Base-by-base conservation (phyloP, 164 flowering plant genomes). In the Houttuynia cordata region DNA sequence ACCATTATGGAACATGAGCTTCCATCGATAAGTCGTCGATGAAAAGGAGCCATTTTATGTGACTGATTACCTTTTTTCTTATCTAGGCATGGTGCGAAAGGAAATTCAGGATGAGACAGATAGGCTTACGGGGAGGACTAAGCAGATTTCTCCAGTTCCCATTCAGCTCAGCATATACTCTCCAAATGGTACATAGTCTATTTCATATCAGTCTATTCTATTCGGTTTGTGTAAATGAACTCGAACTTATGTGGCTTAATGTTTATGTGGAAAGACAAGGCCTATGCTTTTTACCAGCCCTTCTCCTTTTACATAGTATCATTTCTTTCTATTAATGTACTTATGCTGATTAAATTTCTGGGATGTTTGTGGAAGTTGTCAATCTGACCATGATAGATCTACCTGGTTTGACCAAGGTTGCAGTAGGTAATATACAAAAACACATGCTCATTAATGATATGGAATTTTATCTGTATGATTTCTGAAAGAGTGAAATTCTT, bases 331-430 rank as follows among this genome's bases (percentile, higher is more conserved):
- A 45, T n/a, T 45, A 14, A 45, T 45, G 17, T 17, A 45, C 17
- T 45, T 12, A 2, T 17, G 17, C 49, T 45, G 2, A 12, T 12
- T 45, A 30, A 30, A 30, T 45, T 45, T 17, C 49, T 45, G 49
- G 22, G 25, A 49, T 52, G 58, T n/a, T 12, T 51, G 65, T 67
- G 37, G 66, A 91, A 92, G 98, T 92, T 77, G 96, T 92, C 62
- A 92, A 92, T 71, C 72, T 92, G 81, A 92, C 98, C 13, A 67
- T 89, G 73, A 69, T 92, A 59, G 98, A 89, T 83, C 97, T 92
- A 75, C 98, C 98, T 70, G 98, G 98, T 51, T 93, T 92, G 53
- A 92, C 98, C 67, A 92, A 92, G 78, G 97, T 92, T 59, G 98
- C 96, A 67, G 84, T 89, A 63, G 98, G 98, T 92, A 67, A 80